phyloP scores from a whole-genome alignment of 768 basidiomycete genomes.

The Podaxis sp. region DNA sequence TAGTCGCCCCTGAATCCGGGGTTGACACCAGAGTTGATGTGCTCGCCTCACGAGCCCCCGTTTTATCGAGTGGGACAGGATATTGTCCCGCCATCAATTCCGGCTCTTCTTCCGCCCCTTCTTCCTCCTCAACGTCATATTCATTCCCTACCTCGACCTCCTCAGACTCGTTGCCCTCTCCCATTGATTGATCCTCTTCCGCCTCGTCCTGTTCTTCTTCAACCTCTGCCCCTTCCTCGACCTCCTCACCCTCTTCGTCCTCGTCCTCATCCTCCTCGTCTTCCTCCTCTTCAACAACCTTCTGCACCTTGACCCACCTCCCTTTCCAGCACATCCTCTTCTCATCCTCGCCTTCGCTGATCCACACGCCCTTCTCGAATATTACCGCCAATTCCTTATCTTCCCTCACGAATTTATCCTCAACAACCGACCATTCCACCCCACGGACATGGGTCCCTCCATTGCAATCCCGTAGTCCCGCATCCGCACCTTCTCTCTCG shows the following conservation, averaged over 20 bases:
- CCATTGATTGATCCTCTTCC: background rate
- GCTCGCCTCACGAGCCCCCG: background rate
- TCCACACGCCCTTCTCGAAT: constrained; percentile 35
- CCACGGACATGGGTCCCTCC: constrained; percentile 23
- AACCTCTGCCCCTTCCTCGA: constrained; percentile 21
- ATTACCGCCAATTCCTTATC: constrained; percentile 39
- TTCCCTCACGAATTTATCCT: constrained; percentile 24
- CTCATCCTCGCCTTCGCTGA: constrained; percentile 8
- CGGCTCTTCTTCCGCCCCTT: background rate
- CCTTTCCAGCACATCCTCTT: constrained; percentile 16
- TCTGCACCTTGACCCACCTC: constrained; percentile 27
- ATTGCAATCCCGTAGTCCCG: constrained; percentile 3
- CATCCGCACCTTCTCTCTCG: constrained; percentile 12
- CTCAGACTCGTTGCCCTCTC: constrained; percentile 13
- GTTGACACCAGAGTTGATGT: background rate
- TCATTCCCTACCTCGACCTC: background rate
- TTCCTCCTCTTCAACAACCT: constrained; percentile 30
- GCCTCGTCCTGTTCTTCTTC: constrained; percentile 21
- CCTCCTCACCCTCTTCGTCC: constrained; percentile 28
- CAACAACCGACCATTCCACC: constrained; percentile 34
- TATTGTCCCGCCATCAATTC: background rate
- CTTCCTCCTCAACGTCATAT: constrained; percentile 10
- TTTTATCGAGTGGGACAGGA: background rate
- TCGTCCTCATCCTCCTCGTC: constrained; percentile 26
- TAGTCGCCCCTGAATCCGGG: background rate